Conservation (phyloP, 768 basidiomycete genomes). For the Gloeostereum incarnatum region DNA sequence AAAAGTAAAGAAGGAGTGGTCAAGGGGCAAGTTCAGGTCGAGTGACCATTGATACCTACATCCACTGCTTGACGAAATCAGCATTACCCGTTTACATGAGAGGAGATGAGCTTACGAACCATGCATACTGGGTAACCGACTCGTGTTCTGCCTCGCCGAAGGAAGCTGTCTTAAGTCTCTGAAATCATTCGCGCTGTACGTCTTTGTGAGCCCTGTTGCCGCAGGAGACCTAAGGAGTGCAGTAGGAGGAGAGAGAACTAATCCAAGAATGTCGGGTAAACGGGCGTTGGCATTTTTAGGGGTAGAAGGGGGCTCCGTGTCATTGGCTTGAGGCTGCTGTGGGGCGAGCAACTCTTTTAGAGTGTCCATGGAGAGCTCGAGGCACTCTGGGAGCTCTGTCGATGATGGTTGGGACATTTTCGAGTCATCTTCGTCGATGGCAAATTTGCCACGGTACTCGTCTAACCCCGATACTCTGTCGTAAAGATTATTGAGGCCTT, state of each 20-base stretch:
- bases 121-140: constrained; percentile 80
- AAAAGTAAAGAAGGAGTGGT: constrained; percentile 5
- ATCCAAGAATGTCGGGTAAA: constrained; percentile 51
- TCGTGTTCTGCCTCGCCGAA: constrained; percentile 72
- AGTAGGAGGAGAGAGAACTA: constrained; percentile 63
- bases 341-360: constrained; percentile 40
- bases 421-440: constrained; percentile 30
- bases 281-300: constrained; percentile 42
- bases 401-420: constrained; percentile 17
- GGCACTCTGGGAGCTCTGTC: constrained; percentile 26
- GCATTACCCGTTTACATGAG: background rate
- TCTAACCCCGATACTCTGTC: constrained; percentile 10
- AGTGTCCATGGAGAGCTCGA: constrained; percentile 35
- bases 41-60: constrained; percentile 31
- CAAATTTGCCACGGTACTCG: constrained; percentile 19
- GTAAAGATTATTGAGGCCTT: constrained; percentile 36
- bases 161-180: constrained; percentile 62
- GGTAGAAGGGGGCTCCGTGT: constrained; percentile 34
- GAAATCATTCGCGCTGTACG: constrained; percentile 75
- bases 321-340: constrained; percentile 13
- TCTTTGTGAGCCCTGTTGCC: constrained; percentile 75
- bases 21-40: constrained; percentile 11
- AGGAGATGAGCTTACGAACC: constrained; percentile 31
- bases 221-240: constrained; percentile 63
- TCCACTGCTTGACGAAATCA: constrained; percentile 23